Conservation (phyloP, 345 rosid genomes). For the Hibiscus syriacus region DNA sequence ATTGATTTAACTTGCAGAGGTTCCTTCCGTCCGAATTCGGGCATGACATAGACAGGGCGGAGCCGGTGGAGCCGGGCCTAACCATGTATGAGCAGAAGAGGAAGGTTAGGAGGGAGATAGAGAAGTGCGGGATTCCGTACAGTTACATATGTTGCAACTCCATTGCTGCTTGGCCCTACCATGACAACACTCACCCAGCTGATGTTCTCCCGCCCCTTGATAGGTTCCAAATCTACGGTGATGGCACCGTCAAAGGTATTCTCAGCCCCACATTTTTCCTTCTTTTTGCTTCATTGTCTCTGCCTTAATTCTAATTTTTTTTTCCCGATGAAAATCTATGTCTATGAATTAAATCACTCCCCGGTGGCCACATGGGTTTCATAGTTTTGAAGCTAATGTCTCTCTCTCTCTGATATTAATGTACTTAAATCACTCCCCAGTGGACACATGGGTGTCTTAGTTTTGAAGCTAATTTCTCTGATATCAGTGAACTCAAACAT, state of each 20-base stretch:
- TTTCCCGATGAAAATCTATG: neutral
- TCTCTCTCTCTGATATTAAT: too few species aligned
- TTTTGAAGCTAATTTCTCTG: neutral
- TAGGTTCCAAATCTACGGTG: conserved; percentile 28
- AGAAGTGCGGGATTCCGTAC: conserved; percentile 26
- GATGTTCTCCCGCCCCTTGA: conserved; percentile 33
- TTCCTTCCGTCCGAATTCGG: conserved; percentile 35
- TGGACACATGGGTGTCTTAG: neutral
- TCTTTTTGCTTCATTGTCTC: neutral
- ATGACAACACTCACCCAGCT: conserved; percentile 31
- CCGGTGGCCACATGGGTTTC: neutral
- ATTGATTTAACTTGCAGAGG: conserved; percentile 13
- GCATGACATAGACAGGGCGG: conserved; percentile 29
- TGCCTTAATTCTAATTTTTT: neutral
- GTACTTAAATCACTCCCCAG: neutral
- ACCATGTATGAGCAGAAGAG: conserved; percentile 26
- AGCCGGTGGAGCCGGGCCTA: conserved; percentile 36
- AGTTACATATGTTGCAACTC: conserved; percentile 36
- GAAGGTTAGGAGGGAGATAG: conserved; percentile 23
- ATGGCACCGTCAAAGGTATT: conserved; percentile 29
- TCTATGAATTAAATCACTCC: neutral
- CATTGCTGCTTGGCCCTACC: conserved; percentile 38
- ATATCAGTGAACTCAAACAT: neutral
- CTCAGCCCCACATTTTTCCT: neutral
- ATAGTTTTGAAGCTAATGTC: neutral